Evolutionary conservation across 495 filamentous ascomycete genomes (phyloP), one percentile per base, ranked within the genome.

Genomic region (Hyaloscypha finlandica): DNA sequence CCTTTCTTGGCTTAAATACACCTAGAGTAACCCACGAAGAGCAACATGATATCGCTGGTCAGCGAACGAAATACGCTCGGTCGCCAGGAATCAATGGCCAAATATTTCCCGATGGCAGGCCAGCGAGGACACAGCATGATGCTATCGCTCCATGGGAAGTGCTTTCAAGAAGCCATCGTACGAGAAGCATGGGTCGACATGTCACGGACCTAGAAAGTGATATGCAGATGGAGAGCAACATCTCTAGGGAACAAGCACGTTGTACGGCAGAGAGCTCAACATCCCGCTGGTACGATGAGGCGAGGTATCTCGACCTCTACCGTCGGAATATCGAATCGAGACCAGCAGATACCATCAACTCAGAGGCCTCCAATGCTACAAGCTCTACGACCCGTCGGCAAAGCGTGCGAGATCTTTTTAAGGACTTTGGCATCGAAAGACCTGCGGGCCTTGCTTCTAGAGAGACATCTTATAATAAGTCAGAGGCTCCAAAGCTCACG

Each of bases 391-490:
- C 61, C 12, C 66, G 70, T 33, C 69, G 71, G 4, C 61, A 72
- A 63, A 71, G 66, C 60, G 73, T 71, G 29, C 42, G 65, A 20
- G 73, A 75, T 45, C 57, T 75, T 8, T 73, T 71, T 39, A 48
- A 67, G 19, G 42, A 72, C 37, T 72, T 70, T 63, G 73, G 73
- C 12, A 67, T 73, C 30, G 61, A 69, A 20, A 59, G 63, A 52
- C 73, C 73, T 14, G 59, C 58, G 11, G 67, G 69, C 5, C 60
- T 73, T 42, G 62, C 63, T 0, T 74, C 70, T 33, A 14, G 42
- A 19, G 42, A 19, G 16, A 14, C 9, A 48, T 48, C 0, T 4
- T 48, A 16, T 4, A 6, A 48, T 4, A 48, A 16, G 4, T 4
- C 4, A 2, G 56, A 64, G n/a, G 42, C 51, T 48, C 35, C 63